These are phyloP conservation scores for Mercurialis annua DNA, from an alignment of 345 rosid genomes.

Conservation along the genomic window DNA sequence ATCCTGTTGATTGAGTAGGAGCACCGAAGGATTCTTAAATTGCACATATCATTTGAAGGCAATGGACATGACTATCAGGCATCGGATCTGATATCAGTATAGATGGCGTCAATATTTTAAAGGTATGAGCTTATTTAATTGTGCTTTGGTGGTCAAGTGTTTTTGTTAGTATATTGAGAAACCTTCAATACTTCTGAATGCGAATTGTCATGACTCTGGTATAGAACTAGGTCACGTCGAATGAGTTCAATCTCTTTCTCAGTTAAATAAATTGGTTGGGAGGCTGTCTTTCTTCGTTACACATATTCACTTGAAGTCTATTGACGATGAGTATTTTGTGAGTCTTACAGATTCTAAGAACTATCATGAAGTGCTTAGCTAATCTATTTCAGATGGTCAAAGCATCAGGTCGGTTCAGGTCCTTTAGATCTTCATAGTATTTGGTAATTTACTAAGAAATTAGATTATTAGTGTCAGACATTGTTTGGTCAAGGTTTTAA, in stretches of 20 bases:
- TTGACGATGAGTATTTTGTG: background rate
- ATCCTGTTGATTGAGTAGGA: background rate
- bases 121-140: background rate
- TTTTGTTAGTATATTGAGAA: background rate
- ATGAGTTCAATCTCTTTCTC: background rate
- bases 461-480: background rate
- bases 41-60: background rate
- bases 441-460: background rate
- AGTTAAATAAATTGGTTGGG: background rate
- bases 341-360: background rate
- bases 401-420: background rate
- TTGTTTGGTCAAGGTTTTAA: background rate
- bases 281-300: background rate
- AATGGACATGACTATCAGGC: background rate
- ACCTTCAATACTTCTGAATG: background rate
- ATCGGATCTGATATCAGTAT: background rate
- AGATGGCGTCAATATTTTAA: background rate
- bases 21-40: background rate
- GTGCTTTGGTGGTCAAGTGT: background rate
- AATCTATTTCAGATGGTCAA: constrained; percentile 2
- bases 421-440: background rate
- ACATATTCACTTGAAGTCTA: background rate
- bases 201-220: background rate
- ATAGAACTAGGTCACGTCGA: background rate
- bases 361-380: background rate